Conservation (phyloP, 164 flowering plant species). For the Nelumbo lutea region DNA sequence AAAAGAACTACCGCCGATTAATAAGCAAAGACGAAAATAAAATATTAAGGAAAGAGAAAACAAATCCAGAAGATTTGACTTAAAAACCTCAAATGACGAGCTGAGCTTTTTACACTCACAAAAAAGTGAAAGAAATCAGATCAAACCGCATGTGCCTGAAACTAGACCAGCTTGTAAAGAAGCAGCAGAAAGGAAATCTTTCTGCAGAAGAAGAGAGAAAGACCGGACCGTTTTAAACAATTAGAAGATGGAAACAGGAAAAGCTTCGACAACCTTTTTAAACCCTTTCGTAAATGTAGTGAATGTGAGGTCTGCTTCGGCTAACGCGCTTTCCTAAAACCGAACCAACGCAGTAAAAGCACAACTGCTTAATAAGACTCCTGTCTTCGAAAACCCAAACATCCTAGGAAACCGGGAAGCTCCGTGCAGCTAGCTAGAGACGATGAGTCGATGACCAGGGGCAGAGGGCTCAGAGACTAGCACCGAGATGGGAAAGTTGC, state of each 20-base stretch:
- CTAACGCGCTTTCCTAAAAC: conserved; percentile 7
- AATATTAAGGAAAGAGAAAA: background rate
- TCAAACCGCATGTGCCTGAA: background rate
- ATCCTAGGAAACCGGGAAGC: conserved; percentile 8
- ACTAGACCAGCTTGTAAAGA: background rate
- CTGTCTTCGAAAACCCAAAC: conserved; percentile 4
- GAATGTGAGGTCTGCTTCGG: background rate
- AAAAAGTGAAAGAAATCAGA: background rate
- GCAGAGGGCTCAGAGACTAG: background rate
- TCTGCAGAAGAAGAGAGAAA: background rate
- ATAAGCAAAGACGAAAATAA: no score
- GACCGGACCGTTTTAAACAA: no score
- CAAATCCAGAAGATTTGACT: background rate
- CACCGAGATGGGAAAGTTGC: conserved; percentile 2
- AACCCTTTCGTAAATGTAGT: background rate
- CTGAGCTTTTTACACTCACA: background rate
- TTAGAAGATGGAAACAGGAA: background rate
- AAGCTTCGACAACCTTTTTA: background rate
- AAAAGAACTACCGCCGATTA: background rate
- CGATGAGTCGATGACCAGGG: background rate
- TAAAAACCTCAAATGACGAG: no score
- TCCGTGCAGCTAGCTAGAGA: background rate
- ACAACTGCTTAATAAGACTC: background rate
- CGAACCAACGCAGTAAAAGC: conserved; percentile 6
- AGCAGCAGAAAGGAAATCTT: background rate